phyloP scores from a whole-genome alignment of 805 yeast genomes.

The Wickerhamiella qilinensis region DNA sequence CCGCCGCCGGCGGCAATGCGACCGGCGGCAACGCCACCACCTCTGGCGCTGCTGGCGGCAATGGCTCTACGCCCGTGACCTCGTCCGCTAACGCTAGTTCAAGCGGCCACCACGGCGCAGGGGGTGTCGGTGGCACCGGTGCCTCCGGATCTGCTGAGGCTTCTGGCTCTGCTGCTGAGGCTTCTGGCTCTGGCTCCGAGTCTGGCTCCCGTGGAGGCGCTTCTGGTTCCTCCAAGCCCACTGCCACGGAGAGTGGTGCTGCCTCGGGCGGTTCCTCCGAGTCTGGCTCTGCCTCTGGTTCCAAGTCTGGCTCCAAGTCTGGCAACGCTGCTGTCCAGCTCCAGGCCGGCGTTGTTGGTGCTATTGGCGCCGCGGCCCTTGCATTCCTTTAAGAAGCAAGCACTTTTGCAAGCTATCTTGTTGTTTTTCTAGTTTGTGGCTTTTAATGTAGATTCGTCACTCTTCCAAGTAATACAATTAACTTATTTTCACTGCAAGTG shows the following conservation, averaged over 20 bases:
- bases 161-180: conserved; percentile 3
- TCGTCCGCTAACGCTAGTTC: neutral
- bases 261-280: conserved; percentile 17
- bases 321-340: conserved; percentile 3
- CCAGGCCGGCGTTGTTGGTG: neutral
- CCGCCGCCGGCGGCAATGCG: conserved; percentile 1
- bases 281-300: conserved; percentile 6
- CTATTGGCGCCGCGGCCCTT: neutral
- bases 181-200: neutral
- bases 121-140: neutral
- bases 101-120: neutral
- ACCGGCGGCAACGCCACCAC: conserved; percentile 4
- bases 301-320: conserved; percentile 3
- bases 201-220: neutral
- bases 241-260: conserved; percentile 1
- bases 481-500: too few species aligned
- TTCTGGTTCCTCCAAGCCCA: neutral
- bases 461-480: too few species aligned
- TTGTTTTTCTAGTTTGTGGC: neutral
- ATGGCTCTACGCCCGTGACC: neutral
- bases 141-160: conserved; percentile 3
- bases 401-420: too few species aligned
- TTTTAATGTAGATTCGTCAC: neutral
- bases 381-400: neutral
- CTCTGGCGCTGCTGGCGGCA: conserved; percentile 3